Evolutionary conservation across 75 land plant genomes (phyloP).

Genomic region (Pinus taeda): DNA sequence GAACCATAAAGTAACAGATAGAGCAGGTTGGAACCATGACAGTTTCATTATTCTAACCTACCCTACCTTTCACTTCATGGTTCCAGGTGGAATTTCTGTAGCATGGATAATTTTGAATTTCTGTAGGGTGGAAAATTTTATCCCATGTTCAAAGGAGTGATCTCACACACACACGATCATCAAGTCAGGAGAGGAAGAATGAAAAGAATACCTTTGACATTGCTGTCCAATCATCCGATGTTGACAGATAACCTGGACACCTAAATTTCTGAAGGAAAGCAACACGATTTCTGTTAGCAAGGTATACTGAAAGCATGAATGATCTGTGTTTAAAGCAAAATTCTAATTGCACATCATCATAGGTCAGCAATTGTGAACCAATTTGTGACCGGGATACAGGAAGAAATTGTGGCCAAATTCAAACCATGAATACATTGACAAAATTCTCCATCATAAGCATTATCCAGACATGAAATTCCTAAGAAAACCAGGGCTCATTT

Average conservation of each 20-base stretch:
- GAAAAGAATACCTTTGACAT: conserved; percentile 58
- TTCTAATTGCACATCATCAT: not conserved
- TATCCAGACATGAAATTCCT: not conserved
- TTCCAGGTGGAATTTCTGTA: too few species aligned
- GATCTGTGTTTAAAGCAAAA: not conserved
- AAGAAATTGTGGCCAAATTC: too few species aligned
- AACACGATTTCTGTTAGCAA: not conserved
- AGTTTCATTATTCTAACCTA: too few species aligned
- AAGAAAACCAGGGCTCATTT: not conserved
- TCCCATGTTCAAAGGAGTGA: too few species aligned
- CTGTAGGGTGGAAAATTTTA: too few species aligned
- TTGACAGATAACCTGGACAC: conserved; percentile 67
- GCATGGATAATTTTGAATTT: too few species aligned
- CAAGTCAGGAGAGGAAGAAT: not conserved
- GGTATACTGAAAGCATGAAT: not conserved
- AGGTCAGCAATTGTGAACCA: not conserved
- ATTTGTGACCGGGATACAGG: not conserved
- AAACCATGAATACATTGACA: too few species aligned
- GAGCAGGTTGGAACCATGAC: too few species aligned
- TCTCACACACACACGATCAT: not conserved
- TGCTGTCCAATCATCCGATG: conserved; percentile 70
- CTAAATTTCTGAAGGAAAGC: conserved; percentile 56
- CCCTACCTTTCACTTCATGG: not conserved
- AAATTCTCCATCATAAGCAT: not conserved
- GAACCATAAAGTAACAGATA: too few species aligned